Evolutionary conservation across 768 basidiomycete genomes (phyloP), one percentile per base, ranked within the genome.

Genomic region (Tephrocybe sp.): DNA sequence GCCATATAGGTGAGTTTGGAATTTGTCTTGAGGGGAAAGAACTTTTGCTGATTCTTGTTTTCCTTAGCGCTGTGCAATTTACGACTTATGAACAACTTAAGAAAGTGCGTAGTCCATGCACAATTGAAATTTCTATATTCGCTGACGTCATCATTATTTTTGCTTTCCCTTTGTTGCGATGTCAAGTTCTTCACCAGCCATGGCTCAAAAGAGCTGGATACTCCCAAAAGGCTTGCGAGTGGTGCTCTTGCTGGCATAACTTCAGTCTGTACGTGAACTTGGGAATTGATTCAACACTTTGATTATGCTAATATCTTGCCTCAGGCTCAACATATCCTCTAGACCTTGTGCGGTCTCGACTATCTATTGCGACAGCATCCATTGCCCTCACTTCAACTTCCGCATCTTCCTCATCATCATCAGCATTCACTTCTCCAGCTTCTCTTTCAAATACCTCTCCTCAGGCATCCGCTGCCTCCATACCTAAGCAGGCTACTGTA

Each of bases 201-300:
- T 62, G 88, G 92, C 12, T 73, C 83, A 11, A 84, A 73, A 62
- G 79, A 86, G 57, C 78, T 99, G 14, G 92, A 97, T 70, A 98
- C 95, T 38, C 89, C 89, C 1, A 87, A 87, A 56, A 81, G 96
- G 49, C 73, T 99, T 36, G 72, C 83, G 1, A 85, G 90, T 48
- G 96, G 96, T 55, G 93, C 92, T 16, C 71, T 96, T 11, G 96
- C 96, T 44, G 96, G 96, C 22, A 90, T 98, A 55, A 89, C 90
- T 8, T 94, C 92, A 53, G 96, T 99, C 55, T 90, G 93, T 93
- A 62, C 63, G 89, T 81, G 30, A 38, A 44, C 31, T 43, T 14
- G 48, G 52, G 36, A 36, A 50, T 39, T 51, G 38, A 39, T 52
- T 30, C 30, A 32, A 34, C 14, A 23, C 49, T 17, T 36, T 57